phyloP scores from a whole-genome alignment of 345 rosid genomes.

The Nasturtium officinale region DNA sequence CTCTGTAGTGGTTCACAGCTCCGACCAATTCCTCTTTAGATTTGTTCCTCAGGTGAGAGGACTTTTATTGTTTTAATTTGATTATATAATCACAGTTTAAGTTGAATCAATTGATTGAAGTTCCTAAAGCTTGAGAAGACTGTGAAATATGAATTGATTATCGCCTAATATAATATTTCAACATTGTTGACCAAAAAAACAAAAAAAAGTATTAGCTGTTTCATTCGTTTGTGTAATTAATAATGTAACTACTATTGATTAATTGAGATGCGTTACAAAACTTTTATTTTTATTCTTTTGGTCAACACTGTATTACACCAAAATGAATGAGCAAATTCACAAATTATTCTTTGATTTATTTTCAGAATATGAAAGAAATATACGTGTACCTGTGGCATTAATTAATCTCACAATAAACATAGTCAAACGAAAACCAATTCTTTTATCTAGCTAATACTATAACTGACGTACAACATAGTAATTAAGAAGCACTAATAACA shows the following conservation, averaged over 20 bases:
- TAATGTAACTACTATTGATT: constrained; percentile 21
- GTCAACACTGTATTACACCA: constrained; percentile 2
- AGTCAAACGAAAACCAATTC: constrained; percentile 24
- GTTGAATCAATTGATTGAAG: not conserved
- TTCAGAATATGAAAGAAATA: not conserved
- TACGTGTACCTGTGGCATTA: not conserved
- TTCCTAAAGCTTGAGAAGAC: not conserved
- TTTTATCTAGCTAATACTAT: not conserved
- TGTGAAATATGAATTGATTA: too few relatives aligned
- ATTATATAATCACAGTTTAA: not conserved
- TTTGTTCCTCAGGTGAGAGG: constrained; percentile 37
- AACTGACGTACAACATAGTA: constrained; percentile 14
- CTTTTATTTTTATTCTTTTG: not conserved
- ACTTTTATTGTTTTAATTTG: not conserved
- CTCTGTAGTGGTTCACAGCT: constrained; percentile 18
- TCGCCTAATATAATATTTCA: too few relatives aligned
- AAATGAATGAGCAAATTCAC: not conserved
- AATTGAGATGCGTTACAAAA: constrained; percentile 25
- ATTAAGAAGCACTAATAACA: constrained; percentile 22
- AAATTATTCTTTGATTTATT: not conserved
- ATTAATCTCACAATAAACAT: constrained; percentile 6
- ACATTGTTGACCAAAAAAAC: too few relatives aligned
- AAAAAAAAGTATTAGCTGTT: too few relatives aligned
- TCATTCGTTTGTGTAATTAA: not conserved
- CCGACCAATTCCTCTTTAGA: constrained; percentile 22